phyloP scores from a whole-genome alignment of 495 filamentous ascomycete species.

The Hypoxylon rickii region DNA sequence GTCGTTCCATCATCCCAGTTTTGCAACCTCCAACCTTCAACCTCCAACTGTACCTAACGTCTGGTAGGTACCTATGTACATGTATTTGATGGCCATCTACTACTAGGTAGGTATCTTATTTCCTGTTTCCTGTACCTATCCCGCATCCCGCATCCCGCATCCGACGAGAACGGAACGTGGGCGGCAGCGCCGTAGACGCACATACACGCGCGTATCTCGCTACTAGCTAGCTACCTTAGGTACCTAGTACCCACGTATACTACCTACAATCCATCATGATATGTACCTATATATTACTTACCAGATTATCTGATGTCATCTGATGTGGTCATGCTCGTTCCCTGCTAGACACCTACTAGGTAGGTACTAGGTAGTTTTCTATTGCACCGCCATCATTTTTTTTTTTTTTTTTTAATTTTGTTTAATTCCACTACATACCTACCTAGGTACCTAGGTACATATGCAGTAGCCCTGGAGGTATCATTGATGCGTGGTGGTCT shows the following conservation, averaged over 20 bases:
- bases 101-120: no score
- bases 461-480: no score
- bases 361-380: no score
- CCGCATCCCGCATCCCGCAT: no score
- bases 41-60: no score
- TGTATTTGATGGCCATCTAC: no score
- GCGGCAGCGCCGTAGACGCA: constrained; percentile 23
- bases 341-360: no score
- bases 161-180: neutral
- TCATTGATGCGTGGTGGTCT: no score
- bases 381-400: neutral
- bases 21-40: neutral
- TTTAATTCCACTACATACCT: neutral
- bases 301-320: neutral
- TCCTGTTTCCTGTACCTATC: no score
- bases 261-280: neutral
- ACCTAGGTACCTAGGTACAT: neutral
- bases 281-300: neutral
- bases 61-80: no score
- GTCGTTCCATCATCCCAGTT: neutral
- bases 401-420: no score
- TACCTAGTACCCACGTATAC: no score
- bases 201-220: constrained; percentile 10
- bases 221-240: neutral
- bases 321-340: neutral